These are phyloP conservation scores for Apiospora aurea DNA, from an alignment of 2,329 filamentous ascomycete species.

Conservation along the genomic window DNA sequence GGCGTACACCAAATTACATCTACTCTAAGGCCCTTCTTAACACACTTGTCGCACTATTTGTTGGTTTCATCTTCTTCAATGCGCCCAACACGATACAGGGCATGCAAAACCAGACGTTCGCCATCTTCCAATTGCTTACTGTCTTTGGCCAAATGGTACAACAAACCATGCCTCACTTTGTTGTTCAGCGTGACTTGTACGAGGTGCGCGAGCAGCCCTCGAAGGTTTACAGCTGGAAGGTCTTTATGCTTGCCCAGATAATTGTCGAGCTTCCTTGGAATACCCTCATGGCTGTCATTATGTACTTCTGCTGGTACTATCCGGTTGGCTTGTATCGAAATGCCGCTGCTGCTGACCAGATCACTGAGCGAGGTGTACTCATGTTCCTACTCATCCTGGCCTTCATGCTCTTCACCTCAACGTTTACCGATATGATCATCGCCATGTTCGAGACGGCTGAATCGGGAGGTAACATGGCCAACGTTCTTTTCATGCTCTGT, in stretches of 20 bases:
- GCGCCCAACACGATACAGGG: constrained; percentile 75
- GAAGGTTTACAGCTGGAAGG: constrained; percentile 82
- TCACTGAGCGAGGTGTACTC: constrained; percentile 72
- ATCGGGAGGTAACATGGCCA: constrained; percentile 75
- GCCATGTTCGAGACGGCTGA: constrained; percentile 76
- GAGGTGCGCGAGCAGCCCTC: constrained; percentile 82
- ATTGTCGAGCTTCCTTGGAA: constrained; percentile 86
- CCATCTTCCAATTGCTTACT: constrained; percentile 80
- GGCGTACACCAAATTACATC: constrained; percentile 81
- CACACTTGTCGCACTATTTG: constrained; percentile 69
- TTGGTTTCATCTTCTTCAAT: constrained; percentile 79
- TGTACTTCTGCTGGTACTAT: constrained; percentile 84
- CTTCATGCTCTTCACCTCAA: constrained; percentile 80
- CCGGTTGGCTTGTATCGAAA: constrained; percentile 78
- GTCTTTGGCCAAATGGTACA: constrained; percentile 80
- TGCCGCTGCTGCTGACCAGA: constrained; percentile 63
- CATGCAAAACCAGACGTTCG: constrained; percentile 82
- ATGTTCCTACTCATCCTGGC: constrained; percentile 78
- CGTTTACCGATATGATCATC: constrained; percentile 79
- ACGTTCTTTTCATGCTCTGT: constrained; percentile 73
- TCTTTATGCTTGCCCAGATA: constrained; percentile 82
- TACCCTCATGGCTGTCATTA: constrained; percentile 73
- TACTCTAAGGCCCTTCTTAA: constrained; percentile 75
- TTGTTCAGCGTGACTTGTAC: constrained; percentile 79
- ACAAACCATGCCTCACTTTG: constrained; percentile 83